Conservation (phyloP, 768 basidiomycete species). For the Collybia sordida region DNA sequence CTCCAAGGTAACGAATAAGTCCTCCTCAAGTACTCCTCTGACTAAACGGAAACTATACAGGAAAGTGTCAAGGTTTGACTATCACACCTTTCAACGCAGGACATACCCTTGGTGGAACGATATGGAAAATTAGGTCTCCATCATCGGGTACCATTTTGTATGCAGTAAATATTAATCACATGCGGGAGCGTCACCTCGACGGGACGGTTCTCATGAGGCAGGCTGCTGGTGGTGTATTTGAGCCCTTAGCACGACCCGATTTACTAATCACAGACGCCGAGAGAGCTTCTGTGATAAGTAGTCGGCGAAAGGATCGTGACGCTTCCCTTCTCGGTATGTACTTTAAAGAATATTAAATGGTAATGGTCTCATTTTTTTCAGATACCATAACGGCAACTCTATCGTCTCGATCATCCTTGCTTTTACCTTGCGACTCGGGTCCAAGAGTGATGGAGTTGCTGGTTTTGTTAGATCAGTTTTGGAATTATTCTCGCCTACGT, state of each 20-base stretch:
- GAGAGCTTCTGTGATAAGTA: slow-evolving; percentile 76
- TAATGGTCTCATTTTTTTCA: slow-evolving; percentile 28
- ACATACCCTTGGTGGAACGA: slow-evolving; percentile 93
- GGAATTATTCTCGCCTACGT: slow-evolving; percentile 83
- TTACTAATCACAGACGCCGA: slow-evolving; percentile 93
- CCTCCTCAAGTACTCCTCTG: neutral
- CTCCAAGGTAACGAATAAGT: slow-evolving; percentile 62
- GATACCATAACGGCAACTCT: slow-evolving; percentile 90
- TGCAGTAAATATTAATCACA: slow-evolving; percentile 94
- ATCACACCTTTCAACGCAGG: slow-evolving; percentile 96
- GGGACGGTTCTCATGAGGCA: slow-evolving; percentile 85
- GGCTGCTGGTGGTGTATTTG: slow-evolving; percentile 76
- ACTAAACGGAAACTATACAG: slow-evolving; percentile 34
- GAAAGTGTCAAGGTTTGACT: slow-evolving; percentile 89
- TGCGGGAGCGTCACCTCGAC: slow-evolving; percentile 92
- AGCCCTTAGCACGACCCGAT: slow-evolving; percentile 86
- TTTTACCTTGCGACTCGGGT: slow-evolving; percentile 91
- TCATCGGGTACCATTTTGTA: slow-evolving; percentile 95
- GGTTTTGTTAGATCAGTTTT: slow-evolving; percentile 94
- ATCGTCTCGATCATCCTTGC: slow-evolving; percentile 73
- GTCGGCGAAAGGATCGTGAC: slow-evolving; percentile 88
- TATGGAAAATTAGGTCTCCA: slow-evolving; percentile 99
- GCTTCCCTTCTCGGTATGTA: slow-evolving; percentile 76
- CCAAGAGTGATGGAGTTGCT: slow-evolving; percentile 96
- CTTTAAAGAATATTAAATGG: neutral